Conservation (phyloP, 1,139 yeast species). For the Geotrichum aggregatum region DNA sequence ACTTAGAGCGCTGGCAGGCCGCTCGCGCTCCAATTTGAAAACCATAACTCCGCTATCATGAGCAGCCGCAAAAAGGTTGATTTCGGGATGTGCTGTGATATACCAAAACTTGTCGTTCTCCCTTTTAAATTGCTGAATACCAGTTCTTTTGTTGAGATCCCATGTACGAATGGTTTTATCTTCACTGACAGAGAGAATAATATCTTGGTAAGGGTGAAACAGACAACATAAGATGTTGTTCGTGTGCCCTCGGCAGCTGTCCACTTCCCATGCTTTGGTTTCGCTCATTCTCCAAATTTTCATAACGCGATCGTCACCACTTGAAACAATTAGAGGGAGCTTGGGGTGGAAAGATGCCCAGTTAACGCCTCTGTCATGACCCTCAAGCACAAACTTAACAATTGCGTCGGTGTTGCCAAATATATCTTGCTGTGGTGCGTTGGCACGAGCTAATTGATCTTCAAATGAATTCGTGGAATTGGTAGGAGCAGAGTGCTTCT, state of each 20-base stretch:
- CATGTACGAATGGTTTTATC: constrained; percentile 95
- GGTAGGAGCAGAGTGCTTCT: constrained; percentile 82
- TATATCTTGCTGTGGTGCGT: constrained; percentile 68
- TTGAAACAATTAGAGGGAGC: constrained; percentile 91
- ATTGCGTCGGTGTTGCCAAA: constrained; percentile 93
- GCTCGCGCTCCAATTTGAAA: constrained; percentile 93
- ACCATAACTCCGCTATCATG: constrained; percentile 99
- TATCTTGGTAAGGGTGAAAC: constrained; percentile 91
- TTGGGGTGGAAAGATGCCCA: constrained; percentile 99
- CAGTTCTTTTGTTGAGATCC: constrained; percentile 92
- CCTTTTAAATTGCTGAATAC: constrained; percentile 90
- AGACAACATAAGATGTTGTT: constrained; percentile 85
- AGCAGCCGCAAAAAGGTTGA: constrained; percentile 92
- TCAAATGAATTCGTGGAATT: constrained; percentile 55
- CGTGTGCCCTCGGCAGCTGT: constrained; percentile 95
- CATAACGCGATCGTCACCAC: constrained; percentile 93
- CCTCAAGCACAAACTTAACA: constrained; percentile 93
- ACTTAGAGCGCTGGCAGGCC: constrained; percentile 80
- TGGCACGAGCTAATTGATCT: constrained; percentile 64
- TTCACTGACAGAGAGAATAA: constrained; percentile 89
- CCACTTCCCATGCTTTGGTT: constrained; percentile 98
- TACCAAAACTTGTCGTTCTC: constrained; percentile 95
- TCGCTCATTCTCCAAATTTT: constrained; percentile 98
- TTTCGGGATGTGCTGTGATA: constrained; percentile 79
- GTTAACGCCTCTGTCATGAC: constrained; percentile 97